phyloP scores from a whole-genome alignment of 2,329 filamentous ascomycete species.

The Fusarium sp. region DNA sequence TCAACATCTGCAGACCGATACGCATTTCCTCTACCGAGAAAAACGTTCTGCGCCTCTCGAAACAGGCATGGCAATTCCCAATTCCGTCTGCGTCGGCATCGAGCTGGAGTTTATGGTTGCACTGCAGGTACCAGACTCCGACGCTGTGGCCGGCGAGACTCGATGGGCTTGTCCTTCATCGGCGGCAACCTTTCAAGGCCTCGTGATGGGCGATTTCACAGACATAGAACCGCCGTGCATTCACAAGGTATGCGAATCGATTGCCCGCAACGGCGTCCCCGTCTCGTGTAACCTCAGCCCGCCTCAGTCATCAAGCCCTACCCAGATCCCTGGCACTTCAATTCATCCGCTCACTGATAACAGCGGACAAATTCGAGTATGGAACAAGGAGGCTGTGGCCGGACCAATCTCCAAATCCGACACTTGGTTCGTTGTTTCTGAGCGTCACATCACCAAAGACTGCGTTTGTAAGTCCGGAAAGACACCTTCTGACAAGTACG shows the following conservation, averaged over 20 bases:
- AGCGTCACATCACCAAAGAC: constrained; percentile 37
- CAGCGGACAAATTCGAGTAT: constrained; percentile 31
- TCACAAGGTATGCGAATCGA: constrained; percentile 35
- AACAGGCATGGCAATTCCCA: constrained; percentile 10
- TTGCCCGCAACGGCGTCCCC: constrained; percentile 34
- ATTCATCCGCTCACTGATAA: constrained; percentile 21
- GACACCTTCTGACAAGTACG: constrained; percentile 31
- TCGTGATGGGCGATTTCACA: constrained; percentile 28
- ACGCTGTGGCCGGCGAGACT: constrained; percentile 3
- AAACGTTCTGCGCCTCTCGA: background rate
- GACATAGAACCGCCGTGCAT: constrained; percentile 17
- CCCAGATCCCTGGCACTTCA: constrained; percentile 8
- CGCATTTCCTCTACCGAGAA: constrained; percentile 2
- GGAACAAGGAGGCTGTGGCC: constrained; percentile 23
- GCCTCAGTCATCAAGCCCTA: constrained; percentile 8
- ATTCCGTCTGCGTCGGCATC: constrained; percentile 37
- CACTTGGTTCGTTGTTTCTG: constrained; percentile 38
- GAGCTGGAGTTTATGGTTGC: constrained; percentile 45
- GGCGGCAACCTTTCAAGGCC: constrained; percentile 6
- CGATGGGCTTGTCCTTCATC: constrained; percentile 29
- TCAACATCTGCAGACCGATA: constrained; percentile 8
- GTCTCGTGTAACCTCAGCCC: constrained; percentile 28
- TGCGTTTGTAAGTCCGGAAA: constrained; percentile 21
- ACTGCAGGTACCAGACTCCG: constrained; percentile 18
- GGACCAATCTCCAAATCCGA: constrained; percentile 9